These are phyloP conservation scores for Tripterygium wilfordii DNA, from an alignment of 177 flowering plant genomes.

Conservation along the genomic window DNA sequence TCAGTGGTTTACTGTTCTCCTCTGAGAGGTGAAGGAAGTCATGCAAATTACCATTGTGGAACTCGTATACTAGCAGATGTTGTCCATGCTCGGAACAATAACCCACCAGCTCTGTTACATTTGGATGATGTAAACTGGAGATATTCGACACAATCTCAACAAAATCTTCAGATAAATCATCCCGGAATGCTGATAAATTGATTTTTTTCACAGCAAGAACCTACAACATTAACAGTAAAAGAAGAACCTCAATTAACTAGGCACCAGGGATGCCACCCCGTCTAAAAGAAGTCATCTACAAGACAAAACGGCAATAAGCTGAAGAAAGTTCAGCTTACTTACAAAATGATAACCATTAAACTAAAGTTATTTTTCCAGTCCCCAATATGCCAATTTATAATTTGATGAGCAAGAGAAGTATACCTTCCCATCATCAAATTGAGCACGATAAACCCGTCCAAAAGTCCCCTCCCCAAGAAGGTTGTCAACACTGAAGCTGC, in stretches of 20 bases:
- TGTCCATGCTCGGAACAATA: constrained; percentile 96
- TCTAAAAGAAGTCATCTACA: no score
- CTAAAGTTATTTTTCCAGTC: no score
- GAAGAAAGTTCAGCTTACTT: no score
- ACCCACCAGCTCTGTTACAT: constrained; percentile 80
- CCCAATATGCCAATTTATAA: no score
- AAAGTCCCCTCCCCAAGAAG: constrained; percentile 89
- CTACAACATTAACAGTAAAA: constrained; percentile 31
- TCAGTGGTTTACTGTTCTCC: constrained; percentile 74
- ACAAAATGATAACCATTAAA: no score
- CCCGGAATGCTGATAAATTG: constrained; percentile 54
- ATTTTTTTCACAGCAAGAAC: constrained; percentile 93
- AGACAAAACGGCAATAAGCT: no score
- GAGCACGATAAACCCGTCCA: constrained; percentile 94
- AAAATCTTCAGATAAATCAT: constrained; percentile 59
- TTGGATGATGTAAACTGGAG: constrained; percentile 71
- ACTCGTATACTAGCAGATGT: constrained; percentile 78
- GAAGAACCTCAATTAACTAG: no score
- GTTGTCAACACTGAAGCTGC: constrained; percentile 77
- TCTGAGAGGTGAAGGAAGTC: constrained; percentile 87
- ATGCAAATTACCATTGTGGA: constrained; percentile 82
- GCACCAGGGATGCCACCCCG: no score
- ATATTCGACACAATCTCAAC: constrained; percentile 60
- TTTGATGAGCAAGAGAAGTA: no score
- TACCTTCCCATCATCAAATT: constrained; percentile 90